Base-by-base conservation (phyloP, 1,284 basidiomycete species). In the Ceratobasidium sp. region DNA sequence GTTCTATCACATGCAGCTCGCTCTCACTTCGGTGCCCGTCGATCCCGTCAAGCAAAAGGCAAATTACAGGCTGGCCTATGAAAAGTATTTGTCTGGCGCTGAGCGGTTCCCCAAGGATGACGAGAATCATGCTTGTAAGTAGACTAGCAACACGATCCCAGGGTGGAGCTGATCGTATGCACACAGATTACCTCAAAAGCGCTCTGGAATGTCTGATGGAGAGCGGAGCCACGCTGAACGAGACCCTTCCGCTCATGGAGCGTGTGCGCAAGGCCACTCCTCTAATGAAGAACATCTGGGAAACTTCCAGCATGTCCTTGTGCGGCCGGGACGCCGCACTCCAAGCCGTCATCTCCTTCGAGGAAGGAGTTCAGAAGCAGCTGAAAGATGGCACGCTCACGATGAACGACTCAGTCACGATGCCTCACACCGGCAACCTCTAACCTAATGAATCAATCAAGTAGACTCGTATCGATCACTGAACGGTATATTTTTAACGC, bases 171-270 rank as follows among this genome's bases (percentile, higher is more conserved):
- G 54, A n/a, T 14, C 1, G n/a, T 46, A 21, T 6, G 21, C 16
- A 36, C 16, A 46, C 21, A 68, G 66, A 60, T 50, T 69, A 60
- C 42, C 58, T 69, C 29, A 69, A 69, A 36, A 60, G 42, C 25
- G 68, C 68, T n/a, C 68, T 69, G 9, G 68, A 60, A 42, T 59
- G 58, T 49, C 56, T 69, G 9, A 60, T 59, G 68, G 57, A 69
- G 52, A 60, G 68, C 50, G 68, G 68, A 9, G 68, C 68, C 2
- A 19, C 68, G 8, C 50, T 69, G 21, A 30, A 29, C 6, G 59
- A 46, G 41, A 69, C 68, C 3, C 68, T 69, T 33, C 68, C 68
- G 2, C 50, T 60, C 14, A 60, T 69, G 68, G 50, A 62, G 42
- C 49, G 42, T 19, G 47, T 69, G 11, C 42, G 56, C 30, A 54